Conservation (phyloP, 306 rosid genomes). For the Citrullus amarus region DNA sequence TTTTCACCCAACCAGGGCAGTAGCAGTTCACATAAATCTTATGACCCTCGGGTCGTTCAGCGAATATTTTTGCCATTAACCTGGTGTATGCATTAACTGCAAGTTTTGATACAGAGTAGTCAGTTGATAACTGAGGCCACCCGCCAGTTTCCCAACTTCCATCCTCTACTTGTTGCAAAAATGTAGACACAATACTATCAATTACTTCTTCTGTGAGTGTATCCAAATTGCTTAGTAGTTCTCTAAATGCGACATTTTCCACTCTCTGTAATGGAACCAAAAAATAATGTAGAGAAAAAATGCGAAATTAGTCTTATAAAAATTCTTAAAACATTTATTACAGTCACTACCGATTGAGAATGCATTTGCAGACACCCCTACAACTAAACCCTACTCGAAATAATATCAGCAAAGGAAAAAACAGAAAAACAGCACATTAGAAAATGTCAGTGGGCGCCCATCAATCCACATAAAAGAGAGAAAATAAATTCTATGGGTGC, state of each 20-base stretch:
- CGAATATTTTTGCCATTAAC: constrained; percentile 43
- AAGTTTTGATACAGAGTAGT: constrained; percentile 70
- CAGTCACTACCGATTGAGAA: not conserved
- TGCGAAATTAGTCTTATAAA: not conserved
- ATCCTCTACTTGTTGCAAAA: constrained; percentile 66
- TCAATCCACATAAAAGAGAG: too few relatives aligned
- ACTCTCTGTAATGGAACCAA: constrained; percentile 36
- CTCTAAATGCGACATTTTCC: constrained; percentile 44
- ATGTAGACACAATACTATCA: constrained; percentile 31
- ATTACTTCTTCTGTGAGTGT: constrained; percentile 46
- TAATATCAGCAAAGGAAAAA: not conserved
- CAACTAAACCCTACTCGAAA: not conserved
- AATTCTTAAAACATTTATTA: not conserved
- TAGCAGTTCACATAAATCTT: constrained; percentile 65
- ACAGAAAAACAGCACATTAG: too few relatives aligned
- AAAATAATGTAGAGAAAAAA: not conserved
- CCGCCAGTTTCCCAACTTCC: constrained; percentile 72
- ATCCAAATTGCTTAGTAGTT: constrained; percentile 38
- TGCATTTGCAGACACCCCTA: not conserved
- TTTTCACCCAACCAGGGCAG: constrained; percentile 94
- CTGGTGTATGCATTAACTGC: constrained; percentile 76
- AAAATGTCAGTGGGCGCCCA: too few relatives aligned
- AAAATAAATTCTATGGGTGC: not conserved
- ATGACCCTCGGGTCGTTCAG: constrained; percentile 46
- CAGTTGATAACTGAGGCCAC: constrained; percentile 71